Conservation (phyloP, 140 eudicot genomes). For the Senecio squalidus region DNA sequence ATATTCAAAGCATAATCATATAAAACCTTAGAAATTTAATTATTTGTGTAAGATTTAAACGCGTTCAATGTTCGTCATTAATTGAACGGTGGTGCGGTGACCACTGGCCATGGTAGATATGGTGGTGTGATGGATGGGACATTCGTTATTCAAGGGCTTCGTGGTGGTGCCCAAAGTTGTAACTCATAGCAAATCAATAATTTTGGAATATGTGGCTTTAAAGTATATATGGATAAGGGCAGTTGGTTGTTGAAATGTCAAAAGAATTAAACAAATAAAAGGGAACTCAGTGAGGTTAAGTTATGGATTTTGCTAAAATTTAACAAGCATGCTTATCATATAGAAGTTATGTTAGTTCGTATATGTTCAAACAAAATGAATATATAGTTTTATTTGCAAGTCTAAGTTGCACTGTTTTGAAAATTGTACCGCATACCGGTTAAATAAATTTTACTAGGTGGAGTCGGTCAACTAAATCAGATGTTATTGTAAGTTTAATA, state of each 20-base stretch:
- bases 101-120: conserved; percentile 6
- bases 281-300: not conserved
- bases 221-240: conserved; percentile 5
- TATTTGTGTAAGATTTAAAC: not conserved
- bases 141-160: not conserved
- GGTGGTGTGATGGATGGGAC: conserved; percentile 13
- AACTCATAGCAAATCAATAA: conserved; percentile 22
- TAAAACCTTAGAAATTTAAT: no score
- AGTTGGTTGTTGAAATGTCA: conserved; percentile 20
- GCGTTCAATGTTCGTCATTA: not conserved
- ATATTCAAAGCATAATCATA: no score
- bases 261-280: not conserved
- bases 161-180: conserved; percentile 17
- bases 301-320: not conserved
- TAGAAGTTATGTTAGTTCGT: not conserved
- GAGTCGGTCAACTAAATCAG: no score
- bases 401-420: not conserved
- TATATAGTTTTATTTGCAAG: not conserved
- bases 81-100: conserved; percentile 10
- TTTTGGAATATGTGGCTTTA: conserved; percentile 23
- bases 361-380: not conserved
- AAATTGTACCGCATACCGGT: not conserved
- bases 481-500: no score
- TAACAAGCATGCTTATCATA: not conserved
- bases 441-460: not conserved